A percentile compares a stretch with the other conserved stretches of the same genome.
Evolutionary conservation across 2,329 filamentous ascomycete genomes (phyloP).

Genomic region (Karstenula rhodostoma): DNA sequence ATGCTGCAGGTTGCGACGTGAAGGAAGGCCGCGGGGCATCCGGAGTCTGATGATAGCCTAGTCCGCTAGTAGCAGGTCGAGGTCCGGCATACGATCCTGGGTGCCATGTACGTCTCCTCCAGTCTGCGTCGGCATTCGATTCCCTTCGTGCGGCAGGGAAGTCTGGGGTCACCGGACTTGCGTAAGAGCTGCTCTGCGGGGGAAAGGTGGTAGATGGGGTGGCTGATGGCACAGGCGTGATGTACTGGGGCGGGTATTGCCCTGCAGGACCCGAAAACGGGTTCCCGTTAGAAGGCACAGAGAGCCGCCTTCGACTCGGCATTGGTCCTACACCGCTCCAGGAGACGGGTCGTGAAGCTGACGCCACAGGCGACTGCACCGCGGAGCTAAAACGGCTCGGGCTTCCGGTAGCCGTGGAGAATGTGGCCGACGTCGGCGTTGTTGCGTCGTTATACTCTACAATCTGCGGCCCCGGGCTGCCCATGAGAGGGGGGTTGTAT

Average conservation of each 20-base stretch:
- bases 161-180: slow-evolving; percentile 71
- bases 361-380: slow-evolving; percentile 75
- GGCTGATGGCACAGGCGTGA: slow-evolving; percentile 64
- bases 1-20: slow-evolving; percentile 61
- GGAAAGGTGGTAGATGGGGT: slow-evolving; percentile 62
- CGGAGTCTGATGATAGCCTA: slow-evolving; percentile 79
- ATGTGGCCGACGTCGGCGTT: slow-evolving; percentile 84
- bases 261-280: slow-evolving; percentile 75
- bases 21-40: slow-evolving; percentile 66
- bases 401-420: slow-evolving; percentile 78
- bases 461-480: slow-evolving; percentile 70
- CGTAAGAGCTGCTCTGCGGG: slow-evolving; percentile 67
- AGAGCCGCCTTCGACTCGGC: slow-evolving; percentile 75
- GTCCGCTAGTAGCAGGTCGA: slow-evolving; percentile 72
- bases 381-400: slow-evolving; percentile 72
- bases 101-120: slow-evolving; percentile 89
- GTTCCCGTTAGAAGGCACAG: slow-evolving; percentile 78
- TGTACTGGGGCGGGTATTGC: slow-evolving; percentile 66
- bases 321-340: slow-evolving; percentile 71
- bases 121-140: slow-evolving; percentile 76
- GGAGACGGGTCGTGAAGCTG: slow-evolving; percentile 73
- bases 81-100: slow-evolving; percentile 71
- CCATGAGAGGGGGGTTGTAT: slow-evolving; percentile 67
- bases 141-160: slow-evolving; percentile 72
- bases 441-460: slow-evolving; percentile 75